Base-by-base conservation (phyloP, 2,329 filamentous ascomycete genomes). In the Nemania sp. region DNA sequence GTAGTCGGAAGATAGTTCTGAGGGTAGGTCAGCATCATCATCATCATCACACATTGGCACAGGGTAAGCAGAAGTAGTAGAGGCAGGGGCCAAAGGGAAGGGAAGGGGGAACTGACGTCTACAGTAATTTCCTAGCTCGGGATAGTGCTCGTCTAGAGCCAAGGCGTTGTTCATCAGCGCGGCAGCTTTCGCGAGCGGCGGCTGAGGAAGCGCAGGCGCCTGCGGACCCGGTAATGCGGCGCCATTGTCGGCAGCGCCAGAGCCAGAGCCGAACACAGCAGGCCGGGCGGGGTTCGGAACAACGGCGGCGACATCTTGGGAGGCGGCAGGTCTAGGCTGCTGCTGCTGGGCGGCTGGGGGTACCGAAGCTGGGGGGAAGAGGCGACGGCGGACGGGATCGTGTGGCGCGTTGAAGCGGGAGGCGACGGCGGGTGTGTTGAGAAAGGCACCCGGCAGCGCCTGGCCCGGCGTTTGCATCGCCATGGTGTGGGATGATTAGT, bases 1-100 rank as follows among this genome's bases (percentile, higher is more conserved):
- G 75, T 97, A 97, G 61, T 96, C 91, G 65, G 90, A 93, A 5
- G 92, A 96, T 61, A 89, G 86, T 60, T 94, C 90, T 95, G 64
- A 6, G 51, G 60, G 53, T 36, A 48, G 59, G 64, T 76, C 63
- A 72, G 68, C 19, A 40, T 8, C n/a, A n/a, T n/a, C n/a, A n/a
- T n/a, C n/a, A n/a, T n/a, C n/a, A n/a, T n/a, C n/a, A n/a, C n/a
- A n/a, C n/a, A n/a, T n/a, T n/a, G n/a, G n/a, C n/a, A n/a, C n/a
- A n/a, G n/a, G n/a, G n/a, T 14, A 23, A 6, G 22, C 14, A 12
- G 48, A 50, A 48, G 50, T 45, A 17, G 24, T 9, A 52, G 23
- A 37, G 36, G 17, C 26, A n/a, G n/a, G n/a, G n/a, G n/a, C 28
- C 28, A 14, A 4, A 9, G 9, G 11, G 8, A 12, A 31, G 9